phyloP scores from a whole-genome alignment of 139 green algal species.

The Ettlia oleoabundans region DNA sequence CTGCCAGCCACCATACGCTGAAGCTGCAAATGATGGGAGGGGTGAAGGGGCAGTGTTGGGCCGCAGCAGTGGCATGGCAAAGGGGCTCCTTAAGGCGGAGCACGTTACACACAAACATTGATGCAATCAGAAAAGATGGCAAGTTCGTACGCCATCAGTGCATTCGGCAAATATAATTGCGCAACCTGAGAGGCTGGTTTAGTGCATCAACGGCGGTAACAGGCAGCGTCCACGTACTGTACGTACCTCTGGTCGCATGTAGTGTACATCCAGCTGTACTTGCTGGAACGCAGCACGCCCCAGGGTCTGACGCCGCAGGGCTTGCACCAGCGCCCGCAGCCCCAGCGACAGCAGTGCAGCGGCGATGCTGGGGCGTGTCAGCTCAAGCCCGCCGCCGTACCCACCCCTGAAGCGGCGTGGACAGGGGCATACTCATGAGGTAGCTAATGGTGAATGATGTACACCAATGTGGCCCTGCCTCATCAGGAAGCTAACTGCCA shows the following conservation, averaged over 20 bases:
- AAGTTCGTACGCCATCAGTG: too few species aligned
- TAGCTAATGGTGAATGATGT: too few species aligned
- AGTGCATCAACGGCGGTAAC: neutral
- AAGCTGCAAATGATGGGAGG: constrained; percentile 40
- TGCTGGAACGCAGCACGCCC: constrained; percentile 75
- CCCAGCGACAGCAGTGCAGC: constrained; percentile 54
- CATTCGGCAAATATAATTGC: too few species aligned
- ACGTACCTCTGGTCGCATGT: constrained; percentile 53
- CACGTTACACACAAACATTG: too few species aligned
- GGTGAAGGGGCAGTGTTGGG: constrained; percentile 5
- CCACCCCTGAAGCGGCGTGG: neutral
- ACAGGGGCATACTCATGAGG: neutral
- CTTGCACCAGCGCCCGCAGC: constrained; percentile 76
- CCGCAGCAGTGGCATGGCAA: neutral
- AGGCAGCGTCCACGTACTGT: too few species aligned
- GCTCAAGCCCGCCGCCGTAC: constrained; percentile 14
- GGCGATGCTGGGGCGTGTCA: constrained; percentile 6
- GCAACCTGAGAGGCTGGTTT: too few species aligned
- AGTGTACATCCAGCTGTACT: constrained; percentile 85
- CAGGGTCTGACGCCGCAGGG: constrained; percentile 65
- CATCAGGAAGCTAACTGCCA: too few species aligned
- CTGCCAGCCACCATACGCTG: constrained; percentile 46
- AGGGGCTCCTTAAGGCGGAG: neutral
- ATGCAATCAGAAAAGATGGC: too few species aligned
- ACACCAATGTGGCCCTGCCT: too few species aligned